phyloP scores from a whole-genome alignment of 768 basidiomycete species.

The Serendipita sp. region DNA sequence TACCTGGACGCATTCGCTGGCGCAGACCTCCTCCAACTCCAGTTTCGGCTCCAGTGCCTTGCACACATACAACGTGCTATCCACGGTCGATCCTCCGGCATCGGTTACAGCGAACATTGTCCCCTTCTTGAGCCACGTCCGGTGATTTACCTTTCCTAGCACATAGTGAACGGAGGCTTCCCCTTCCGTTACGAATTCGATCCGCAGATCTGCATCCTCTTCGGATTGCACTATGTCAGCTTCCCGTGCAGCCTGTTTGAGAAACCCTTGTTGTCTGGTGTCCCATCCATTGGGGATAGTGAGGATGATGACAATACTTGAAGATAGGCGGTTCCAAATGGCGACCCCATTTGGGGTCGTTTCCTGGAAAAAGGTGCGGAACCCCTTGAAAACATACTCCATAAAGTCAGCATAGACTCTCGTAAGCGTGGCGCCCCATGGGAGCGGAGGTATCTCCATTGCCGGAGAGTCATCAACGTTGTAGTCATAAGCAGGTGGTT shows the following conservation, averaged over 20 bases:
- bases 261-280: neutral
- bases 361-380: neutral
- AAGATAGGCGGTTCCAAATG: neutral
- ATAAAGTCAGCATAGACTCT: conserved; percentile 8
- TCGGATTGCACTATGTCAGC: neutral
- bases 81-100: conserved; percentile 6
- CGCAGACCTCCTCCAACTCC: conserved; percentile 1
- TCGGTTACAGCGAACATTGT: neutral
- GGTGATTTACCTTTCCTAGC: neutral
- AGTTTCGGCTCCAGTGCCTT: neutral
- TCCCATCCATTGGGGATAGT: conserved; percentile 6
- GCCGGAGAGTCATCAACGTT: neutral
- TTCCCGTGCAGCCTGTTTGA: neutral
- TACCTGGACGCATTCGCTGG: conserved; percentile 8
- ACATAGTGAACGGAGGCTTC: conserved; percentile 8
- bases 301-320: conserved; percentile 23
- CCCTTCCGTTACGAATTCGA: conserved; percentile 2
- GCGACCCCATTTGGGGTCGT: conserved; percentile 7
- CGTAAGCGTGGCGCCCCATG: neutral
- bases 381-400: neutral
- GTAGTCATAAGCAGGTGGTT: neutral
- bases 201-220: neutral
- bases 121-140: neutral
- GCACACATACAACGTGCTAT: conserved; percentile 1
- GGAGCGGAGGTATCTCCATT: conserved; percentile 1